Conservation (phyloP, 495 filamentous ascomycete species). For the Talaromyces ruber region DNA sequence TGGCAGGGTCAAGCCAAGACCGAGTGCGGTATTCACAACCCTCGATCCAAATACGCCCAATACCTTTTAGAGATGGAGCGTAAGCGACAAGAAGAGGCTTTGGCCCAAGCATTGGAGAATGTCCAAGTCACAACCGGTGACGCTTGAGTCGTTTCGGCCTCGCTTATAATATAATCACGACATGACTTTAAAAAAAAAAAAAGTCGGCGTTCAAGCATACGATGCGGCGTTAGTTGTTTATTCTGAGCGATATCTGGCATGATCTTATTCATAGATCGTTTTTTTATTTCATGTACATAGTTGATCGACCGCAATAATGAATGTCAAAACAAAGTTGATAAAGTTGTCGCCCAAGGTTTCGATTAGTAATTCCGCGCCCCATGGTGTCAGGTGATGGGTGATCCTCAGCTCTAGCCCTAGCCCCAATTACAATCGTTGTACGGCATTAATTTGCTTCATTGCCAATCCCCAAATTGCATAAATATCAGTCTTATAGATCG, state of each 20-base stretch:
- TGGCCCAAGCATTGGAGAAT: slow-evolving; percentile 36
- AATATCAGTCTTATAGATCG: neutral
- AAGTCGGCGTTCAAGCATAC: neutral
- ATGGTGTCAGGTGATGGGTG: neutral
- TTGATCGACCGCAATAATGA: neutral
- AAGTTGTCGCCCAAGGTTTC: neutral
- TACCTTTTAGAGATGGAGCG: slow-evolving; percentile 67
- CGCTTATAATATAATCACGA: neutral
- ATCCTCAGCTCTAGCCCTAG: neutral
- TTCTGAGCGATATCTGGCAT: slow-evolving; percentile 1
- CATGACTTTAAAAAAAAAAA: neutral
- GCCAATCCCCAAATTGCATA: neutral
- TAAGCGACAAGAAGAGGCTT: slow-evolving; percentile 59
- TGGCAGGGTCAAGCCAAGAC: slow-evolving; percentile 96
- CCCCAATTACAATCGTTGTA: neutral
- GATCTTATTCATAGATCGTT: neutral
- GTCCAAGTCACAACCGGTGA: neutral
- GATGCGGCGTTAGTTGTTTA: slow-evolving; percentile 1
- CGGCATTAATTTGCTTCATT: neutral
- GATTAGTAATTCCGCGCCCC: neutral
- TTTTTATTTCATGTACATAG: neutral
- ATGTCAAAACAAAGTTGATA: neutral
- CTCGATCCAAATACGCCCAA: slow-evolving; percentile 81
- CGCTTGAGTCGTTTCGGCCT: neutral
- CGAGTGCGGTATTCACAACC: slow-evolving; percentile 98